phyloP scores from a whole-genome alignment of 2,329 filamentous ascomycete genomes.

The Pseudocercospora crystallina region DNA sequence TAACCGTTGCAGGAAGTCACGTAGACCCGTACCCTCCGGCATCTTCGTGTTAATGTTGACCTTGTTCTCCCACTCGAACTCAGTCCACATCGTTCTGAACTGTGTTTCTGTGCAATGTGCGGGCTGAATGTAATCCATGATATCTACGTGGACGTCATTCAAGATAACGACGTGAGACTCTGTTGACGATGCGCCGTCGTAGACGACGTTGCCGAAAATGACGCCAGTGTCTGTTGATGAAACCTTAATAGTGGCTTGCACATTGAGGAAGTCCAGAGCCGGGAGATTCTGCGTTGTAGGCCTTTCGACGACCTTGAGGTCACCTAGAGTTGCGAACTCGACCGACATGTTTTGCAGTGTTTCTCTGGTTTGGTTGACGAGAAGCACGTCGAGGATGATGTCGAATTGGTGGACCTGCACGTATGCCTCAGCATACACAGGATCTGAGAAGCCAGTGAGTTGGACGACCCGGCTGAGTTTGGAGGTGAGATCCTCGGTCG shows the following conservation, averaged over 20 bases:
- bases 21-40: conserved; percentile 70
- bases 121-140: conserved; percentile 99
- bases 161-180: conserved; percentile 97
- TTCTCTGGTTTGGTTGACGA: conserved; percentile 96
- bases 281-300: conserved; percentile 95
- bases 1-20: conserved; percentile 87
- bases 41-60: conserved; percentile 97
- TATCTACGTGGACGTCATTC: conserved; percentile 96
- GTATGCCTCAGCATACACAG: conserved; percentile 98
- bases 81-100: conserved; percentile 99
- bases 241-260: conserved; percentile 98
- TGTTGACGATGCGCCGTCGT: conserved; percentile 87
- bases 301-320: conserved; percentile 95
- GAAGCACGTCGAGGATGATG: conserved; percentile 90
- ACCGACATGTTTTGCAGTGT: conserved; percentile 96
- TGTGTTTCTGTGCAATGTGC: conserved; percentile 96
- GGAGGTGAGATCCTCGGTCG: conserved; percentile 81
- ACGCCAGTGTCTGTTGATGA: conserved; percentile 97
- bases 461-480: conserved; percentile 97
- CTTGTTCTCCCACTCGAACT: conserved; percentile 99
- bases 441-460: conserved; percentile 95
- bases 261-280: conserved; percentile 95
- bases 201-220: conserved; percentile 98
- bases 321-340: conserved; percentile 96
- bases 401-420: conserved; percentile 99